Conservation (phyloP, 306 rosid species). For the Hylodesmum podocarpum region DNA sequence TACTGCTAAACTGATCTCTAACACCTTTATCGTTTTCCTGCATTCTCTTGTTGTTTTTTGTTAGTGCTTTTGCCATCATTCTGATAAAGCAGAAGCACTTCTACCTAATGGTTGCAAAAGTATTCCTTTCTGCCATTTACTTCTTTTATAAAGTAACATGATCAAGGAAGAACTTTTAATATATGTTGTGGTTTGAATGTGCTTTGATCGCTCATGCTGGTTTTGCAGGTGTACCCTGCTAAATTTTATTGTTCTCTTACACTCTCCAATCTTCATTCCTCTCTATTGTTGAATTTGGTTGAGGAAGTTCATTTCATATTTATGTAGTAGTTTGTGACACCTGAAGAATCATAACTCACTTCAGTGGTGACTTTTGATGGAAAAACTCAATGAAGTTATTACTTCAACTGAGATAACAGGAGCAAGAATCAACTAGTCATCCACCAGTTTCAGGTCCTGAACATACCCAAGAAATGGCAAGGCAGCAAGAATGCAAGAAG, state of each 20-base stretch:
- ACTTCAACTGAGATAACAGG: neutral
- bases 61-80: neutral
- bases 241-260: neutral
- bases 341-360: neutral
- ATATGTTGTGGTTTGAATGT: neutral
- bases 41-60: constrained; percentile 21
- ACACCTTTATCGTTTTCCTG: constrained; percentile 12
- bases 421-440: constrained; percentile 9
- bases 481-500: constrained; percentile 30
- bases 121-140: constrained; percentile 8
- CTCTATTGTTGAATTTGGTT: constrained; percentile 6
- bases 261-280: neutral
- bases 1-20: constrained; percentile 19
- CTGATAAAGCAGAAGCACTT: neutral
- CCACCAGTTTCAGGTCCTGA: constrained; percentile 7
- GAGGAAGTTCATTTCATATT: neutral
- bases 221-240: neutral
- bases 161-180: neutral
- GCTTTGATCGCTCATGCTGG: neutral
- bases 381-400: neutral
- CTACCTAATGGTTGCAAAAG: constrained; percentile 27
- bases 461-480: constrained; percentile 19
- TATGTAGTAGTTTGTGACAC: neutral
- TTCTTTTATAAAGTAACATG: constrained; percentile 2
- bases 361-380: neutral